phyloP scores from a whole-genome alignment of 768 basidiomycete species.

The Multifurca ochricompacta region DNA sequence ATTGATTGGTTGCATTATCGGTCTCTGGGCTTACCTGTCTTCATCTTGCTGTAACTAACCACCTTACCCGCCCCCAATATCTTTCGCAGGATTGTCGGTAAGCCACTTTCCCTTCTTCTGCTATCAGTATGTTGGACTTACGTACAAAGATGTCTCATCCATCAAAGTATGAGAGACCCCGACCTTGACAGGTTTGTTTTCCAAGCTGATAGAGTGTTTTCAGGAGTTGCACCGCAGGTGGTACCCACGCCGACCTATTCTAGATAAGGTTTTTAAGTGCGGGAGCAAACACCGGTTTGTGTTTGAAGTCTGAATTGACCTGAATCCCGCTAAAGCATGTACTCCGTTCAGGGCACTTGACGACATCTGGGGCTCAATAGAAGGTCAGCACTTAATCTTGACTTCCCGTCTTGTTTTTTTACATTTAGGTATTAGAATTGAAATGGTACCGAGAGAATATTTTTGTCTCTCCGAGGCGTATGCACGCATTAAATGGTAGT shows the following conservation, averaged over 20 bases:
- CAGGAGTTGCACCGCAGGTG: conserved; percentile 72
- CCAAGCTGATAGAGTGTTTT: neutral
- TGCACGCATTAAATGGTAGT: neutral
- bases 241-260: conserved; percentile 39
- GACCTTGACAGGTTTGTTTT: no score
- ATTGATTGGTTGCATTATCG: conserved; percentile 78
- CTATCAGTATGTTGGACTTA: neutral
- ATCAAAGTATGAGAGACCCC: conserved; percentile 46
- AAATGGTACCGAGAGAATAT: conserved; percentile 72
- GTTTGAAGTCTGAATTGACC: neutral
- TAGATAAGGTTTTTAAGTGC: conserved; percentile 22
- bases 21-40: conserved; percentile 29
- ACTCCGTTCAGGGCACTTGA: conserved; percentile 56
- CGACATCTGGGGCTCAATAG: conserved; percentile 72
- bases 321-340: neutral
- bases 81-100: conserved; percentile 58
- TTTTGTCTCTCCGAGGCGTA: conserved; percentile 39
- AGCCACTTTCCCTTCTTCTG: conserved; percentile 23
- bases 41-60: conserved; percentile 1
- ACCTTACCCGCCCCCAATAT: neutral
- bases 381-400: conserved; percentile 38
- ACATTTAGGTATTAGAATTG: conserved; percentile 43
- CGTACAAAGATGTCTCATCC: conserved; percentile 64
- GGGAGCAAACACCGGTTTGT: conserved; percentile 53
- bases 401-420: neutral